phyloP scores from a whole-genome alignment of 805 yeast genomes.

The Henningerozyma blattae region DNA sequence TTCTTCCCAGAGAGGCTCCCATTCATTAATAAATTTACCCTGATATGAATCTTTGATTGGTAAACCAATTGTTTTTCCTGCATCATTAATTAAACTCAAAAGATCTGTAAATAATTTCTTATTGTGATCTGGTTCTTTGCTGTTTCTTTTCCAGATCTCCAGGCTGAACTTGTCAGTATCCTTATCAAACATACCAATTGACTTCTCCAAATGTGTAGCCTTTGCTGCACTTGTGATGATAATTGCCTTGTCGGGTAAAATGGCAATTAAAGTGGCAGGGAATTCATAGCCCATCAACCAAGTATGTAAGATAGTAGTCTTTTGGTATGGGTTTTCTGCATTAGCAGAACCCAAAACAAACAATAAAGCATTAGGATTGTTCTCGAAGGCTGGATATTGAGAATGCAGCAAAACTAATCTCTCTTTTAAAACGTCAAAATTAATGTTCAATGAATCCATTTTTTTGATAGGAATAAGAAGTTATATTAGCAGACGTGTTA shows the following conservation, averaged over 20 bases:
- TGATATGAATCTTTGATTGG: conserved; percentile 64
- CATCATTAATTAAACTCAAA: conserved; percentile 30
- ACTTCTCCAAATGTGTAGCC: conserved; percentile 52
- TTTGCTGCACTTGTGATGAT: conserved; percentile 76
- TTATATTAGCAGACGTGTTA: too few relatives aligned
- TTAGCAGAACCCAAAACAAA: conserved; percentile 77
- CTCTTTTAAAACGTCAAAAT: conserved; percentile 17
- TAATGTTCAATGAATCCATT: conserved; percentile 24
- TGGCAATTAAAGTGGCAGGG: conserved; percentile 72
- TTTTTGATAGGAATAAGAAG: not conserved
- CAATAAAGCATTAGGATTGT: conserved; percentile 35
- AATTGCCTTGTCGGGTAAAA: conserved; percentile 46
- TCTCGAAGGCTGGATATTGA: conserved; percentile 17
- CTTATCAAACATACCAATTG: conserved; percentile 28
- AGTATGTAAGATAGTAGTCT: conserved; percentile 73
- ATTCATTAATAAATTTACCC: conserved; percentile 78
- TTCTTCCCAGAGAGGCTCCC: conserved; percentile 39
- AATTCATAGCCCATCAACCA: conserved; percentile 94
- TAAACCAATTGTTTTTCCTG: conserved; percentile 48
- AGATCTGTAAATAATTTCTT: conserved; percentile 51
- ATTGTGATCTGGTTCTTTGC: conserved; percentile 72
- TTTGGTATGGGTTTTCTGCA: conserved; percentile 81
- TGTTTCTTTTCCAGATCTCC: conserved; percentile 54
- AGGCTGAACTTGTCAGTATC: conserved; percentile 33
- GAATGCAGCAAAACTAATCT: conserved; percentile 20